Conservation (phyloP, 2,329 filamentous ascomycete genomes). For the Fusarium sp. region DNA sequence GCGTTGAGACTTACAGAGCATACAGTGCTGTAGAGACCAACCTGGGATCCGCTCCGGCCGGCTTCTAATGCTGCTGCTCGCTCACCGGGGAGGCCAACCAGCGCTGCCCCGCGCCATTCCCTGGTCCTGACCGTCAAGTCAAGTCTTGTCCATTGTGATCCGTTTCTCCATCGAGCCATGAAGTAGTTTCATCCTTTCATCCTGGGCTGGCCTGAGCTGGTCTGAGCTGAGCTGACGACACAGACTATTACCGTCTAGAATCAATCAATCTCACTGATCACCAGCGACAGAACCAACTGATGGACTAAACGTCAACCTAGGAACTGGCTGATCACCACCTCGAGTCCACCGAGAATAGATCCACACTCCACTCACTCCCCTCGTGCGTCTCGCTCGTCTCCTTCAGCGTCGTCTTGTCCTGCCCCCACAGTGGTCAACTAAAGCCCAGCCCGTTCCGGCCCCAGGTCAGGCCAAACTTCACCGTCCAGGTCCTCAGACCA, state of each 20-base stretch:
- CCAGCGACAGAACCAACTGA: background rate
- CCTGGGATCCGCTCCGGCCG: conserved; percentile 30
- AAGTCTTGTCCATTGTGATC: background rate
- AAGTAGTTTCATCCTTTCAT: conserved; percentile 7
- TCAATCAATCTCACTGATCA: background rate
- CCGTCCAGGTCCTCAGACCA: conserved; percentile 39
- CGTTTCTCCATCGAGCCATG: conserved; percentile 7
- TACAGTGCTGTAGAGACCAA: background rate
- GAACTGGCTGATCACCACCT: conserved; percentile 26
- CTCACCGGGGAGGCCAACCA: background rate
- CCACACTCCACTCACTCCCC: conserved; percentile 27
- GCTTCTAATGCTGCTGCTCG: background rate
- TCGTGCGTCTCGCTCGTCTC: conserved; percentile 6
- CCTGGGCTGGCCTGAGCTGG: background rate
- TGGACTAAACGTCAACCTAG: background rate
- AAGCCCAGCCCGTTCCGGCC: conserved; percentile 41
- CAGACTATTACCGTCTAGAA: background rate
- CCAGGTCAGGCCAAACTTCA: conserved; percentile 46
- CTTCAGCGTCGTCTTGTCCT: background rate
- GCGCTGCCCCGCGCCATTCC: conserved; percentile 32
- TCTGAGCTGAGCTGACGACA: background rate
- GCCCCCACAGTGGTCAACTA: conserved; percentile 32
- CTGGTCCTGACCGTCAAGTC: conserved; percentile 12
- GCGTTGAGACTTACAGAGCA: background rate
- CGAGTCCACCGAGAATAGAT: conserved; percentile 7